Conservation (phyloP, 2,329 filamentous ascomycete species). For the Cordyceps farinosa region DNA sequence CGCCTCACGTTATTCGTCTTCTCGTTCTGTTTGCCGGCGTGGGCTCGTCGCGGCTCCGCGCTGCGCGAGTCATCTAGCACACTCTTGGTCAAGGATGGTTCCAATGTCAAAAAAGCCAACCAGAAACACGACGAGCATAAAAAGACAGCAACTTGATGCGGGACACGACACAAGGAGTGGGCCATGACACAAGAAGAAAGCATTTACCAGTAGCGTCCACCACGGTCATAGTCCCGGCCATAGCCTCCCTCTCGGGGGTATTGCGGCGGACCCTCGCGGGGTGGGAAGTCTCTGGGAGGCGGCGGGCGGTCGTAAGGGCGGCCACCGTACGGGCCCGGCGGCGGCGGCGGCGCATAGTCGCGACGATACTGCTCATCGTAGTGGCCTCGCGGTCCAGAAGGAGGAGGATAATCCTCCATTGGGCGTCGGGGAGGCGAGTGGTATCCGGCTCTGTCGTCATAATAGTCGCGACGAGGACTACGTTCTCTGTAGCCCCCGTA, state of each 20-base stretch:
- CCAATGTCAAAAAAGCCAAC: slow-evolving; percentile 24
- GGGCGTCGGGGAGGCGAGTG: slow-evolving; percentile 76
- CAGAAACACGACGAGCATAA: slow-evolving; percentile 14
- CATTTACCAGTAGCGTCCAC: slow-evolving; percentile 50
- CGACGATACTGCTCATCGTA: slow-evolving; percentile 77
- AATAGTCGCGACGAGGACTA: slow-evolving; percentile 82
- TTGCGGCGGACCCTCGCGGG: slow-evolving; percentile 44
- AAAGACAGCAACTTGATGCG: slow-evolving; percentile 1
- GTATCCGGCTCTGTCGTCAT: slow-evolving; percentile 77
- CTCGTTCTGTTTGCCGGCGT: slow-evolving; percentile 11
- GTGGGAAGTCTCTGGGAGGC: slow-evolving; percentile 46
- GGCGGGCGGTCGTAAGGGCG: slow-evolving; percentile 55
- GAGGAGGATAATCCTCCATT: slow-evolving; percentile 67
- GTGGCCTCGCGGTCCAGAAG: slow-evolving; percentile 56
- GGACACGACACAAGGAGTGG: slow-evolving; percentile 8
- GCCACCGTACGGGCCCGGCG: slow-evolving; percentile 57
- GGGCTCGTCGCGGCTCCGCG: slow-evolving; percentile 1
- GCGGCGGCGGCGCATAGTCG: slow-evolving; percentile 62
- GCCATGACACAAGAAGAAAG: slow-evolving; percentile 15
- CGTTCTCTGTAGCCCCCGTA: slow-evolving; percentile 78
- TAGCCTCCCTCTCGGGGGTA: slow-evolving; percentile 33
- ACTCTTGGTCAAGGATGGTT: slow-evolving; percentile 34
- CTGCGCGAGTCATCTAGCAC: slow-evolving; percentile 31
- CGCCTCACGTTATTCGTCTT: neutral
- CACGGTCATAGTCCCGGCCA: slow-evolving; percentile 48